Base-by-base conservation (phyloP, 2,329 filamentous ascomycete genomes). In the Grosmannia serpens region DNA sequence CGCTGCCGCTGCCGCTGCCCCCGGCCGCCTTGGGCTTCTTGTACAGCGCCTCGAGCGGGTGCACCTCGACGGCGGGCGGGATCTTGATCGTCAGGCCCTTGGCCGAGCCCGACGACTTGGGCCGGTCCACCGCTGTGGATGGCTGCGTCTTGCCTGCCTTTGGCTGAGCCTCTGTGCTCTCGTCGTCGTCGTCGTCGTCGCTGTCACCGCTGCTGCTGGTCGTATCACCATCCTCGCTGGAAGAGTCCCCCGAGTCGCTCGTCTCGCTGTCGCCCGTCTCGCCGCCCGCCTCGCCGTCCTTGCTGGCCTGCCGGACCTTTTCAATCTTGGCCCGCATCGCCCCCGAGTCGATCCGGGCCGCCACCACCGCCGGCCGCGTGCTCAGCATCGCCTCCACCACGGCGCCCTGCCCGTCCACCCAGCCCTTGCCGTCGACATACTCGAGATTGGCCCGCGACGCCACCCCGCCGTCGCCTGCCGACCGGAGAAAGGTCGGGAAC, bases 31-130 rank as follows among this genome's bases (percentile, higher is more conserved):
- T 79, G 0, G 82, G 72, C 5, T 83, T 83, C 73, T 96, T 97
- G 78, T 95, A 99, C 2, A 97, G 80, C 0, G 90, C 90, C 74
- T 97, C 91, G 1, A 97, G 79, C 0, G 94, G 92, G 65, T 97
- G 92, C 0, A 96, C 75, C 62, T 80, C 75, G 55, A 70, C 63
- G 3, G 69, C 41, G 26, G 69, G 73, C 20, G 78, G 78, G 58
- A 82, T 81, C 65, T 77, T 78, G 69, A 85, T 81, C 29, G 75
- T 78, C 50, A 85, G 70, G 64, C 73, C 76, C 60, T 71, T 75
- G 38, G 74, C 67, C 13, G 79, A 81, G 53, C 75, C 70, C 4
- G 80, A 77, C 1, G 80, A 82, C 61, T 75, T 75, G 27, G 78
- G 77, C 31, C 75, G 71, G 3, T 70, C 59, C 3, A 56, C 15